Evolutionary conservation across 805 yeast genomes (phyloP).

Genomic region (Sugiyamaella mastotermitis): DNA sequence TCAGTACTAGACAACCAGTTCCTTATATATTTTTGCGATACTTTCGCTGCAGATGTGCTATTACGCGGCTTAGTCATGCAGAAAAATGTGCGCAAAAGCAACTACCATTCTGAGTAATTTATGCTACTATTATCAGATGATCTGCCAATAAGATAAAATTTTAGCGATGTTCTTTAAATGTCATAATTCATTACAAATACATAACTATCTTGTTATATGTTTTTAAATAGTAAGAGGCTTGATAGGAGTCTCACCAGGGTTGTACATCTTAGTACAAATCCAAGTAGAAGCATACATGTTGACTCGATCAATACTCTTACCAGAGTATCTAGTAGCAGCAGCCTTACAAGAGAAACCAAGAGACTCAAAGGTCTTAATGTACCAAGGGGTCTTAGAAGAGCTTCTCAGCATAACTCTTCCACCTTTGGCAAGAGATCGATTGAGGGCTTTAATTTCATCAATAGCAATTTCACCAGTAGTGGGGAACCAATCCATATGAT

Average conservation of each 20-base stretch:
- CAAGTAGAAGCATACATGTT: constrained; percentile 89
- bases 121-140: too few species aligned
- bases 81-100: too few species aligned
- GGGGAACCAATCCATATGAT: constrained; percentile 89
- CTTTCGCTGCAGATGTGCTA: too few species aligned
- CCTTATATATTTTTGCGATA: too few species aligned
- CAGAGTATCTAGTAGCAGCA: constrained; percentile 60
- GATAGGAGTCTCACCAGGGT: constrained; percentile 10
- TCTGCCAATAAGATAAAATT: too few species aligned
- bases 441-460: constrained; percentile 59
- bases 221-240: too few species aligned
- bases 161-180: too few species aligned
- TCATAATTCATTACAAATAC: too few species aligned
- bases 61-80: too few species aligned
- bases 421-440: constrained; percentile 53
- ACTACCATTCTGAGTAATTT: too few species aligned
- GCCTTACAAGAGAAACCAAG: constrained; percentile 64
- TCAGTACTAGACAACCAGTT: constrained; percentile 2
- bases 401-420: constrained; percentile 76
- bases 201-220: too few species aligned
- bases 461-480: constrained; percentile 50
- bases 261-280: constrained; percentile 59
- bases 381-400: constrained; percentile 74
- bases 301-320: constrained; percentile 66
- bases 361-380: constrained; percentile 58